These are phyloP conservation scores for Ogataea thermomethanolica DNA, from an alignment of 805 yeast species.

Conservation along the genomic window DNA sequence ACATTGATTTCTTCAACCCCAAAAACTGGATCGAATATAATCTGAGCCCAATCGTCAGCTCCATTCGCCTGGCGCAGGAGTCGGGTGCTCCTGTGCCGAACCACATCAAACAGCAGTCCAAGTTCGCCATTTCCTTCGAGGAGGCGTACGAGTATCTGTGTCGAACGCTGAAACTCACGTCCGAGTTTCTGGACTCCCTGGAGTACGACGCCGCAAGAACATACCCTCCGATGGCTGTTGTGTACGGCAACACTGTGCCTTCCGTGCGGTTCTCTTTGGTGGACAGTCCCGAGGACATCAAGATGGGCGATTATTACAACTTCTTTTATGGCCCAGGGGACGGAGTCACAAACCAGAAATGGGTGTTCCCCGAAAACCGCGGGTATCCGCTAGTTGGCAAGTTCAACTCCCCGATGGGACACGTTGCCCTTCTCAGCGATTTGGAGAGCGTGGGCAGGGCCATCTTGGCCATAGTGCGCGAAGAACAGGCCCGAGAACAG, in stretches of 20 bases:
- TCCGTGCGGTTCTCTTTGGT: conserved; percentile 81
- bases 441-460: conserved; percentile 70
- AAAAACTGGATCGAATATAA: conserved; percentile 75
- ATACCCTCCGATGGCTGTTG: conserved; percentile 82
- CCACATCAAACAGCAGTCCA: conserved; percentile 28
- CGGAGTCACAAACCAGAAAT: conserved; percentile 82
- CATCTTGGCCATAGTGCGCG: conserved; percentile 55
- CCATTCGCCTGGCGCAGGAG: conserved; percentile 31
- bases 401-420: conserved; percentile 64
- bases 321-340: conserved; percentile 89
- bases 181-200: conserved; percentile 53
- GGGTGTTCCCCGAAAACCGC: conserved; percentile 72
- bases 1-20: conserved; percentile 75
- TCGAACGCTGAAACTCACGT: conserved; percentile 58
- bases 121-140: conserved; percentile 39
- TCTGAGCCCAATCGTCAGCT: conserved; percentile 67
- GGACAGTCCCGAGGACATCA: conserved; percentile 55
- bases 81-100: conserved; percentile 13
- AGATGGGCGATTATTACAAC: conserved; percentile 67
- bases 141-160: conserved; percentile 64
- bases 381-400: conserved; percentile 75
- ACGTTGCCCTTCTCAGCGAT: conserved; percentile 77
- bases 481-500: conserved; percentile 38
- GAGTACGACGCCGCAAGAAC: conserved; percentile 43
- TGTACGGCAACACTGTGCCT: conserved; percentile 80